These are phyloP conservation scores for Amaranthus tricolor DNA, from an alignment of 179 eudicot species.

Conservation along the genomic window DNA sequence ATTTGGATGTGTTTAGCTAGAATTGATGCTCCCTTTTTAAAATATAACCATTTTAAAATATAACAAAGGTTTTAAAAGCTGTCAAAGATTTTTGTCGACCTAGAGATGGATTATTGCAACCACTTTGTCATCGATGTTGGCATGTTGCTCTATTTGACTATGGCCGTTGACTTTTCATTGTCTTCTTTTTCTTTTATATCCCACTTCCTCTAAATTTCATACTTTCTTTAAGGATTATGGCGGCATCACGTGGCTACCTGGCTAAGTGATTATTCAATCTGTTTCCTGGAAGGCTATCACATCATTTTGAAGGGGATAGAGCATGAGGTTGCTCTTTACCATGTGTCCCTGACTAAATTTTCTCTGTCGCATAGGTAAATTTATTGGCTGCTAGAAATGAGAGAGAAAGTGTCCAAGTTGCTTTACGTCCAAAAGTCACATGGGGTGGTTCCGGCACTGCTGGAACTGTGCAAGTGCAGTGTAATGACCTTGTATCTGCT, in stretches of 20 bases:
- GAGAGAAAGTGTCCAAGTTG: slow-evolving; percentile 92
- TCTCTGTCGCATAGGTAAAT: slow-evolving; percentile 53
- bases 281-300: background rate
- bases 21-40: too few species aligned
- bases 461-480: slow-evolving; percentile 78
- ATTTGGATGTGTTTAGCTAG: too few species aligned
- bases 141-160: background rate
- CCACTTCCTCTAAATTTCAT: background rate
- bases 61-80: too few species aligned
- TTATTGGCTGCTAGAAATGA: slow-evolving; percentile 94
- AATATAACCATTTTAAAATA: too few species aligned
- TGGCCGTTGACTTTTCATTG: background rate
- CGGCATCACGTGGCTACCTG: background rate
- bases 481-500: slow-evolving; percentile 71
- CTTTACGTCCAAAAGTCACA: slow-evolving; percentile 89
- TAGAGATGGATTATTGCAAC: too few species aligned
- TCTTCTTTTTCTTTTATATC: background rate
- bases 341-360: background rate
- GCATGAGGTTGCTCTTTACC: background rate
- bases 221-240: background rate
- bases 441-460: slow-evolving; percentile 74
- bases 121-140: too few species aligned
- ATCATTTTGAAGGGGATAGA: background rate
- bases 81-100: too few species aligned
- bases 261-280: too few species aligned